These are phyloP conservation scores for Hypoxylon sp. DNA, from an alignment of 2,329 filamentous ascomycete species.

Conservation along the genomic window DNA sequence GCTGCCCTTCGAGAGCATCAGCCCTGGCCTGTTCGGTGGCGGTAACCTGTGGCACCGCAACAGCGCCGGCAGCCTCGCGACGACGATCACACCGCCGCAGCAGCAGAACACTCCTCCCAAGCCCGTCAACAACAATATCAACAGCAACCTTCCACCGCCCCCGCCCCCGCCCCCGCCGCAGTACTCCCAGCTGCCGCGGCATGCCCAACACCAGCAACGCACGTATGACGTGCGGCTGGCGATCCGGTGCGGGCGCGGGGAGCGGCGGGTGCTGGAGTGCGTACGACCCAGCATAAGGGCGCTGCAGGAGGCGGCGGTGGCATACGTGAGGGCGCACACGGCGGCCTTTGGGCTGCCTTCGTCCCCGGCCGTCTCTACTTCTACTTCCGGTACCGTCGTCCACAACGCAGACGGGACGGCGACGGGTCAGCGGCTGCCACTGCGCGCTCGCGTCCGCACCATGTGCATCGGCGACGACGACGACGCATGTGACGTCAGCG, in stretches of 20 bases:
- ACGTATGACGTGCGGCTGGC: constrained; percentile 41
- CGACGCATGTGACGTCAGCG: constrained; percentile 43
- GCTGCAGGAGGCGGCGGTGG: constrained; percentile 38
- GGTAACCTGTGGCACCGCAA: background rate
- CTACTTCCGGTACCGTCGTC: too few species aligned
- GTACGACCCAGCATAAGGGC: constrained; percentile 37
- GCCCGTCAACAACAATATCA: background rate
- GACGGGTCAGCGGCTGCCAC: constrained; percentile 3
- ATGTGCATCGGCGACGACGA: constrained; percentile 36
- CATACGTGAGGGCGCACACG: constrained; percentile 35
- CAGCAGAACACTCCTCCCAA: background rate
- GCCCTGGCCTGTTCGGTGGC: constrained; percentile 12
- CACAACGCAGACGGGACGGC: too few species aligned
- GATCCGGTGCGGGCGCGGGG: constrained; percentile 40
- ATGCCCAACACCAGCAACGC: background rate
- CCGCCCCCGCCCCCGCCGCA: background rate
- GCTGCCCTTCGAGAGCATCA: constrained; percentile 12
- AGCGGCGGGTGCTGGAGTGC: constrained; percentile 39
- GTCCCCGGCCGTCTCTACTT: too few species aligned
- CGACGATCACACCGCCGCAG: too few species aligned
- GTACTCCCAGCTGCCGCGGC: constrained; percentile 7
- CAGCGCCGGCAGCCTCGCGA: background rate
- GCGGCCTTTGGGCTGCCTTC: constrained; percentile 20
- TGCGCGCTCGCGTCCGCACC: constrained; percentile 37
- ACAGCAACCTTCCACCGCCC: background rate